Evolutionary conservation across 2,329 filamentous ascomycete species (phyloP).

Genomic region (Ceratocystis smalleyi): DNA sequence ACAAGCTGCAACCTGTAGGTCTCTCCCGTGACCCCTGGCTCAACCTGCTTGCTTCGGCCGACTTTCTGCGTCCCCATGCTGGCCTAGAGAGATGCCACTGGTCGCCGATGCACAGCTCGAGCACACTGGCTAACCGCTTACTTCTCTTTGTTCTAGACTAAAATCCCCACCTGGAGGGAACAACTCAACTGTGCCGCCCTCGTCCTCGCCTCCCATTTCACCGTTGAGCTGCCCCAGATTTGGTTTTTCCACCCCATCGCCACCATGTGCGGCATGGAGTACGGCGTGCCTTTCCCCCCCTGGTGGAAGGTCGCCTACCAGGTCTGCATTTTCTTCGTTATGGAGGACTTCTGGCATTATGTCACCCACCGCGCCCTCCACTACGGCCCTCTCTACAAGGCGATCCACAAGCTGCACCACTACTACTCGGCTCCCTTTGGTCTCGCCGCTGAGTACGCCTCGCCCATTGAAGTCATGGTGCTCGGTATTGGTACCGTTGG

Average conservation of each 20-base stretch:
- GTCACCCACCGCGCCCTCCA: slow-evolving; percentile 88
- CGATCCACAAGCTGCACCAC: slow-evolving; percentile 97
- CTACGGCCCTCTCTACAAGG: slow-evolving; percentile 88
- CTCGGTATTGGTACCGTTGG: slow-evolving; percentile 78
- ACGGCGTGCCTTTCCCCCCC: slow-evolving; percentile 76
- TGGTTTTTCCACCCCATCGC: slow-evolving; percentile 98
- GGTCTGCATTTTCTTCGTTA: slow-evolving; percentile 82
- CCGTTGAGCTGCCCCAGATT: slow-evolving; percentile 94
- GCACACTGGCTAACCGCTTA: not conserved
- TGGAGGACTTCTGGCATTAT: slow-evolving; percentile 98
- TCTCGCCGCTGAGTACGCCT: slow-evolving; percentile 91
- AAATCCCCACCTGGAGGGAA: slow-evolving; percentile 82
- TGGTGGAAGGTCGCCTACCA: slow-evolving; percentile 77
- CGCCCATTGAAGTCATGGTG: slow-evolving; percentile 90
- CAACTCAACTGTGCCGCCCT: slow-evolving; percentile 89
- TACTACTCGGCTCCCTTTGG: slow-evolving; percentile 97
- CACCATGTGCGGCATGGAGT: slow-evolving; percentile 78
- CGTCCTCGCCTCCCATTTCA: slow-evolving; percentile 90
- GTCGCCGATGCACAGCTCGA: too few species aligned
- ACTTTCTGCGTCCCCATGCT: not conserved
- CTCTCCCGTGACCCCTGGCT: not conserved
- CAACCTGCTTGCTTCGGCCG: not conserved
- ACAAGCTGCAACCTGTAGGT: slow-evolving; percentile 75
- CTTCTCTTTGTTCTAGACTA: slow-evolving; percentile 31
- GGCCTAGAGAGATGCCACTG: too few species aligned